Evolutionary conservation across 768 basidiomycete species (phyloP).

Genomic region (Saitozyma podzolica): DNA sequence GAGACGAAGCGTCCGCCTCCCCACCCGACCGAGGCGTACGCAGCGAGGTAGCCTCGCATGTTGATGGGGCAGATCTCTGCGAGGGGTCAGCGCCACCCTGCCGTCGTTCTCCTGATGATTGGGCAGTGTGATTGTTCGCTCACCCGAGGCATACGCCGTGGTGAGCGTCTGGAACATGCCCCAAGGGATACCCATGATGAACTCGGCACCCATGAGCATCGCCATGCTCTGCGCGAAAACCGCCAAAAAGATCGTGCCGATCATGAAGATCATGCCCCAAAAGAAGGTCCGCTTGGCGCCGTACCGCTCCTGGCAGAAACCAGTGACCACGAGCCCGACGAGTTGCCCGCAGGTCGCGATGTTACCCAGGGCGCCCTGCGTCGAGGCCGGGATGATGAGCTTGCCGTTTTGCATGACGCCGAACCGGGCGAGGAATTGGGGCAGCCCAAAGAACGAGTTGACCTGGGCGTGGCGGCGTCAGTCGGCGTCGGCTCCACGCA

Average conservation of each 20-base stretch:
- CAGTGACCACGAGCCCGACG: conserved; percentile 39
- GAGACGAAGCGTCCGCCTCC: conserved; percentile 30
- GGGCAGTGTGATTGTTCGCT: conserved; percentile 22
- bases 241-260: conserved; percentile 14
- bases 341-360: conserved; percentile 9
- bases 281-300: conserved; percentile 47
- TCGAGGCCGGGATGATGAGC: background rate
- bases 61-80: conserved; percentile 36
- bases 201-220: conserved; percentile 20
- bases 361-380: conserved; percentile 3
- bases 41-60: conserved; percentile 23
- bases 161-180: conserved; percentile 27
- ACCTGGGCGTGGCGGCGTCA: background rate
- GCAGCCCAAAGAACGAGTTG: background rate
- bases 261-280: conserved; percentile 25
- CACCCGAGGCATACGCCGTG: conserved; percentile 37
- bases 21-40: conserved; percentile 33
- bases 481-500: no score
- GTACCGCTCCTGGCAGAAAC: conserved; percentile 41
- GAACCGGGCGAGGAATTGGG: background rate
- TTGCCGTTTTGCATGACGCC: background rate
- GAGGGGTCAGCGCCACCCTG: background rate
- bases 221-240: conserved; percentile 2
- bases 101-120: conserved; percentile 16
- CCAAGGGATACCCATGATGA: conserved; percentile 50